Conservation (phyloP, 768 basidiomycete genomes). For the Lentinus tigrinus region DNA sequence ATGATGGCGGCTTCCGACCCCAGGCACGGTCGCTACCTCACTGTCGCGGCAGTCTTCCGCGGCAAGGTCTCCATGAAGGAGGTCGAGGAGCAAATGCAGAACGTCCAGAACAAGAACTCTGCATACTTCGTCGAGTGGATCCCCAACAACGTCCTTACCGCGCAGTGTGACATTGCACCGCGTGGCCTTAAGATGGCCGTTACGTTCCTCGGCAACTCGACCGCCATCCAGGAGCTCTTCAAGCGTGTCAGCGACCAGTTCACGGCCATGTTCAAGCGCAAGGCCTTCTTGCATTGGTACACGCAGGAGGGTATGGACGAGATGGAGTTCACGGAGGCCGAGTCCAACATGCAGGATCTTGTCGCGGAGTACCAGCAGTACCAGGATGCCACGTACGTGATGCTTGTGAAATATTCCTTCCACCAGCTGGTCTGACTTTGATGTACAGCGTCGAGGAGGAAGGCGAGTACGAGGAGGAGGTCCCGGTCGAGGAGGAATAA, state of each 20-base stretch:
- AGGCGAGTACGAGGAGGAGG: conserved; percentile 86
- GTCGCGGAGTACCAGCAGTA: conserved; percentile 98
- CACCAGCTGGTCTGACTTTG: conserved; percentile 1
- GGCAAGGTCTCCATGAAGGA: conserved; percentile 99
- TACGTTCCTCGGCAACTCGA: conserved; percentile 97
- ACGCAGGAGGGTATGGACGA: conserved; percentile 99
- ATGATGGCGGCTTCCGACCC: conserved; percentile 99
- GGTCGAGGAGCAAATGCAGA: conserved; percentile 98
- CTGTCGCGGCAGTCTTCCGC: conserved; percentile 97
- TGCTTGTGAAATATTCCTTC: not conserved
- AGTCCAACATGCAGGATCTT: conserved; percentile 99
- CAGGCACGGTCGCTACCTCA: conserved; percentile 95
- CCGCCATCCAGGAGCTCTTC: conserved; percentile 97
- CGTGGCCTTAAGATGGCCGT: conserved; percentile 95
- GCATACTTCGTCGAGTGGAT: conserved; percentile 99
- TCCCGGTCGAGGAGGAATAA: conserved; percentile 50
- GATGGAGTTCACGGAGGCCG: conserved; percentile 99
- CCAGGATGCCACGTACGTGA: conserved; percentile 88
- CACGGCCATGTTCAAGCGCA: conserved; percentile 98
- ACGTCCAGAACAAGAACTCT: conserved; percentile 96
- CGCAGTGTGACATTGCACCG: conserved; percentile 97
- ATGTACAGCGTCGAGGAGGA: conserved; percentile 74
- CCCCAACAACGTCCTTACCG: conserved; percentile 97
- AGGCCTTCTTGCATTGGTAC: conserved; percentile 99
- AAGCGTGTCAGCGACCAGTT: conserved; percentile 98